These are phyloP conservation scores for Heliocybe sulcata DNA, from an alignment of 1,284 basidiomycete species.

Conservation along the genomic window DNA sequence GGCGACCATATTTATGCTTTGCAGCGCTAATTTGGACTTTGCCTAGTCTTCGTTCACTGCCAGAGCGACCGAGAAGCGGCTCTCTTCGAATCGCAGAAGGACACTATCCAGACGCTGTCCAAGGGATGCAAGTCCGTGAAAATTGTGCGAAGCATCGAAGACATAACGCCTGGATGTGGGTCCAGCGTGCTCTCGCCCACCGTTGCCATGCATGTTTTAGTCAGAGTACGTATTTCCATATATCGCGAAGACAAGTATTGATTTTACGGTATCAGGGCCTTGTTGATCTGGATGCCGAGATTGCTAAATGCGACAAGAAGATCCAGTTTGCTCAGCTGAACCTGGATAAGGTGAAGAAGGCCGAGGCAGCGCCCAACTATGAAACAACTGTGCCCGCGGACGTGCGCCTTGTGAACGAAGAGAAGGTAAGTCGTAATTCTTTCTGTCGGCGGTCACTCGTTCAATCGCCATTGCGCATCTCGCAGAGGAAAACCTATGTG, in stretches of 20 bases:
- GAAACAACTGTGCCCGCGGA: constrained; percentile 71
- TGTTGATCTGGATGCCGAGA: constrained; percentile 79
- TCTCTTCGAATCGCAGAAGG: constrained; percentile 65
- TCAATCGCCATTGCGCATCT: constrained; percentile 13
- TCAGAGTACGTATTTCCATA: constrained; percentile 50
- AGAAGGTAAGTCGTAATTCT: constrained; percentile 58
- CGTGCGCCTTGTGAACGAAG: constrained; percentile 69
- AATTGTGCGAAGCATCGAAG: constrained; percentile 39
- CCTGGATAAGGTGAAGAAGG: constrained; percentile 71
- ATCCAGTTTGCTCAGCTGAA: constrained; percentile 62
- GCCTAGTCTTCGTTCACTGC: constrained; percentile 73
- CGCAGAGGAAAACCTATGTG: constrained; percentile 53
- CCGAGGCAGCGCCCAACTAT: constrained; percentile 73
- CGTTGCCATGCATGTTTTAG: constrained; percentile 75
- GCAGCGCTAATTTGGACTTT: neutral
- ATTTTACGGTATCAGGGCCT: constrained; percentile 42
- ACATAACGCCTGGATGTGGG: constrained; percentile 87
- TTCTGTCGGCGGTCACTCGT: constrained; percentile 7
- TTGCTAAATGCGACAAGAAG: constrained; percentile 85
- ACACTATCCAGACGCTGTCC: constrained; percentile 78
- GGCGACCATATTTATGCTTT: neutral
- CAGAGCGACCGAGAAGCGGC: constrained; percentile 55
- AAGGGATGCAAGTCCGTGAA: constrained; percentile 74
- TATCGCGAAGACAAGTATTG: neutral
- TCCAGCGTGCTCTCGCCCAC: constrained; percentile 74